Evolutionary conservation across 768 basidiomycete genomes (phyloP).

Genomic region (Pleurotus cornucopiae): DNA sequence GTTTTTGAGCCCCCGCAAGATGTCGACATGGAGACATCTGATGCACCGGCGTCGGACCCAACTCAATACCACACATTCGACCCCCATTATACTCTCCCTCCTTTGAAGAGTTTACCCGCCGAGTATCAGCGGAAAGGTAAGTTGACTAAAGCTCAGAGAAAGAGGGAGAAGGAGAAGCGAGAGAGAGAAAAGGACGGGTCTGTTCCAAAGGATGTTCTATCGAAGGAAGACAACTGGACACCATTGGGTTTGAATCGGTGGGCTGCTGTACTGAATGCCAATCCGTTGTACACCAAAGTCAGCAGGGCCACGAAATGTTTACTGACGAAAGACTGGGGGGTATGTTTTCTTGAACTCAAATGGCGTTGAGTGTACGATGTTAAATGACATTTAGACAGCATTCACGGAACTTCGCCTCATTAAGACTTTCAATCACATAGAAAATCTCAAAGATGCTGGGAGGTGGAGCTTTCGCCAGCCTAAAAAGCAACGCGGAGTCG

Average conservation of each 20-base stretch:
- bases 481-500: constrained; percentile 85
- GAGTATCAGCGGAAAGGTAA: constrained; percentile 49
- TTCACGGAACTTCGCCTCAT: constrained; percentile 74
- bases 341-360: constrained; percentile 32
- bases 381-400: constrained; percentile 52
- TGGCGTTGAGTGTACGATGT: constrained; percentile 1
- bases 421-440: constrained; percentile 81
- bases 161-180: constrained; percentile 46
- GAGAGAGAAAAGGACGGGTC: constrained; percentile 34
- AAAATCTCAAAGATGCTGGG: constrained; percentile 71
- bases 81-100: constrained; percentile 43
- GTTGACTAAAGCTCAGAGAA: constrained; percentile 39
- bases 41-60: constrained; percentile 10
- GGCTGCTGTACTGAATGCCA: constrained; percentile 71
- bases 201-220: constrained; percentile 38
- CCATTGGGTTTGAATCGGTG: constrained; percentile 68
- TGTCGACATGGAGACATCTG: constrained; percentile 11
- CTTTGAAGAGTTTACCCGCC: constrained; percentile 41
- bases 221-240: constrained; percentile 47
- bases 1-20: constrained; percentile 18
- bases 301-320: constrained; percentile 72
- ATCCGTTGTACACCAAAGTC: constrained; percentile 71
- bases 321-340: constrained; percentile 79
- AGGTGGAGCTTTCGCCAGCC: constrained; percentile 94
- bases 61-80: constrained; percentile 28